Conservation (phyloP, 805 yeast species). For the Isabelozyma rhagii region DNA sequence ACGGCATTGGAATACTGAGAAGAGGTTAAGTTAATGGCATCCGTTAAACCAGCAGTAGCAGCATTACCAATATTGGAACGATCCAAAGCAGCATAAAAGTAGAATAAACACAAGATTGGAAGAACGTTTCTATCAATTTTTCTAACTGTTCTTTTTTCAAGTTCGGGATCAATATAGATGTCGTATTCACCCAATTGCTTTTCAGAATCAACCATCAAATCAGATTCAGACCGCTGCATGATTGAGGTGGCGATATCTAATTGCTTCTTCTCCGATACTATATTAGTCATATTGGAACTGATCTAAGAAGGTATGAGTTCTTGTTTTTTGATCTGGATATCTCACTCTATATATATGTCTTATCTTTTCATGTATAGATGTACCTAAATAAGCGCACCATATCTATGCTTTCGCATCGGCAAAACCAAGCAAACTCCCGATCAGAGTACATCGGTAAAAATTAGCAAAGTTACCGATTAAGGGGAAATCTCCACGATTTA, state of each 20-base stretch:
- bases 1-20: constrained; percentile 42
- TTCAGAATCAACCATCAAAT: background rate
- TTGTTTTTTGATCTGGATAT: background rate
- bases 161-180: constrained; percentile 12
- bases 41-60: constrained; percentile 48
- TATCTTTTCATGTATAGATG: background rate
- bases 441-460: background rate
- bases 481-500: background rate
- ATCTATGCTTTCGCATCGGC: background rate
- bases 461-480: background rate
- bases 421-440: background rate
- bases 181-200: background rate
- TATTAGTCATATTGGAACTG: background rate
- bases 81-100: constrained; percentile 49
- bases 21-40: constrained; percentile 34
- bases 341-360: background rate
- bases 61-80: constrained; percentile 62
- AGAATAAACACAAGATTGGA: constrained; percentile 41
- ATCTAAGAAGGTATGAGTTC: background rate
- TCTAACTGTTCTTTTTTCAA: constrained; percentile 27
- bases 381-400: too few relatives aligned
- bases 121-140: constrained; percentile 43
- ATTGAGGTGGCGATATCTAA: background rate
- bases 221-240: background rate
- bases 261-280: background rate